Evolutionary conservation across 2,329 filamentous ascomycete genomes (phyloP), one percentile per base, ranked within the genome.

Genomic region (Botryotinia narcissicola): DNA sequence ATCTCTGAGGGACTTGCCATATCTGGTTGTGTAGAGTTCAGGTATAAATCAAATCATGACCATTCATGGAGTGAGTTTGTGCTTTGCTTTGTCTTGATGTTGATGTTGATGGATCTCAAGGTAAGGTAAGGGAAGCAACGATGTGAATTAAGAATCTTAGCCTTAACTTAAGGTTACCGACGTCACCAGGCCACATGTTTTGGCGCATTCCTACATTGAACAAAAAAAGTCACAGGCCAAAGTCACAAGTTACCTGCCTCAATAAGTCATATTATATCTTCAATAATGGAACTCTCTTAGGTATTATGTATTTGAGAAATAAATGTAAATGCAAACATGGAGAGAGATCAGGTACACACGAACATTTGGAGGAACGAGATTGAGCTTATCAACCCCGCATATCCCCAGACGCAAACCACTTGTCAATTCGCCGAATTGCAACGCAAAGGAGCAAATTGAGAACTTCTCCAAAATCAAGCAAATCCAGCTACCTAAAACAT

Each of bases 1-100:
- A 71, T 73, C 12, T 66, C 64, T 44, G 60, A 66, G 22, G 20
- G 12, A 29, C 40, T 51, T 62, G 62, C 54, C 71, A 72, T 72
- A 3, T 12, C 48, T 29, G 4, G 29, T 22, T 40, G 46, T 12
- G 46, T n/a, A 40, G n/a, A 29, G 3, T 40, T 67, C 14, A 51
- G 32, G 22, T 62, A 20, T 42, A 7, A 51, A 37, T 67, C 44
- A 67, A 67, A 51, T 51, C 46, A 51, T 67, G 29, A 16, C 48
- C n/a, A 29, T 37, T 40, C 16, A n/a, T 6, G 12, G 18, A 51
- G 14, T 51, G 22, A 67, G 12, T 48, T 57, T 7, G 51, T 57
- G 14, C n/a, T 57, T 57, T 57, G 22, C 51, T 16, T 54, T 51
- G 32, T 4, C 54, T 67, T 54, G 46, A 54, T 54, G 35, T 54